Evolutionary conservation across 257 asterid genomes (phyloP).

Genomic region (Gentiana macrophylla): DNA sequence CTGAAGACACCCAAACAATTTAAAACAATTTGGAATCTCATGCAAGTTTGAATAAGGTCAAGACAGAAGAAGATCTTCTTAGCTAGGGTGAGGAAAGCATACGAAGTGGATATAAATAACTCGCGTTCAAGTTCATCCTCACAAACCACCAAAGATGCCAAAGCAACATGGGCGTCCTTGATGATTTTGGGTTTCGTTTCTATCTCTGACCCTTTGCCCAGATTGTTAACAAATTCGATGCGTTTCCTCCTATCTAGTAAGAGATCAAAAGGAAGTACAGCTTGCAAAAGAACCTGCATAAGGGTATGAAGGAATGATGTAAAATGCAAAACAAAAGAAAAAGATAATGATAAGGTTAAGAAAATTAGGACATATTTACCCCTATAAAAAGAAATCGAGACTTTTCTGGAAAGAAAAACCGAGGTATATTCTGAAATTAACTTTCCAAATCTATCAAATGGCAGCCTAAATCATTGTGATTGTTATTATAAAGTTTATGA

Average conservation of each 20-base stretch:
- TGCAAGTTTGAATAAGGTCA: neutral
- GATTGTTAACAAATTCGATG: slow-evolving; percentile 40
- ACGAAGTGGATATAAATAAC: slow-evolving; percentile 87
- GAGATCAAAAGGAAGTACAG: slow-evolving; percentile 93
- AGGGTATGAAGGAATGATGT: neutral
- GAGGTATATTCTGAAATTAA: neutral
- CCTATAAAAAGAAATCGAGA: too few species aligned
- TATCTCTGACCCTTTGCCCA: slow-evolving; percentile 35
- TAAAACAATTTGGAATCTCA: neutral
- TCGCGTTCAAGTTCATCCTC: slow-evolving; percentile 97
- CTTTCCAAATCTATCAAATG: neutral
- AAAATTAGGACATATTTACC: neutral
- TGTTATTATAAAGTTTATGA: neutral
- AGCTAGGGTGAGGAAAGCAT: slow-evolving; percentile 25
- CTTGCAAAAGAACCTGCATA: slow-evolving; percentile 83
- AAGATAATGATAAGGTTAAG: neutral
- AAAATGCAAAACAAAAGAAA: neutral
- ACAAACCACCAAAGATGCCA: slow-evolving; percentile 83
- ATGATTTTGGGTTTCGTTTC: slow-evolving; percentile 59
- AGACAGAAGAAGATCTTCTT: slow-evolving; percentile 5
- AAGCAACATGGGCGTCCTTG: slow-evolving; percentile 82
- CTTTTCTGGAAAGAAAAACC: too few species aligned
- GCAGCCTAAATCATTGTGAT: neutral
- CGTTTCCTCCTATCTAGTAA: slow-evolving; percentile 70
- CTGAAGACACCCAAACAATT: neutral